These are phyloP conservation scores for Heimioporus sp. DNA, from an alignment of 768 basidiomycete genomes.

Conservation along the genomic window DNA sequence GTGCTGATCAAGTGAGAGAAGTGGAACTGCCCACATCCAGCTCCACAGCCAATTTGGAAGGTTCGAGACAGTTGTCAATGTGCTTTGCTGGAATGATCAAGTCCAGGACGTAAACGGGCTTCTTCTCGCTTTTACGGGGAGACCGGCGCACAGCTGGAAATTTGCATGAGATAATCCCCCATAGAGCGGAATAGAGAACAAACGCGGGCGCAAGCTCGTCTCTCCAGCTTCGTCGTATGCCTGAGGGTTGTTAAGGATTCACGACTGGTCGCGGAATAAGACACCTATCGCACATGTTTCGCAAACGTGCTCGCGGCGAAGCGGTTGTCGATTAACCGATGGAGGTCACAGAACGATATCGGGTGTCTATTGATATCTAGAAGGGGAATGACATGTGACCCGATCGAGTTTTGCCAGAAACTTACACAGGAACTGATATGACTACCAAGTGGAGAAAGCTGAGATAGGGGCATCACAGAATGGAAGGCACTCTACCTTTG, in stretches of 20 bases:
- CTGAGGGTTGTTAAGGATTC: constrained; percentile 36
- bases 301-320: constrained; percentile 71
- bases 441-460: constrained; percentile 40
- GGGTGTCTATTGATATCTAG: constrained; percentile 81
- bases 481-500: constrained; percentile 53
- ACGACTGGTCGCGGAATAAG: background rate
- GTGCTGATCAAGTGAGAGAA: constrained; percentile 8
- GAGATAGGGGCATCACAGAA: constrained; percentile 19
- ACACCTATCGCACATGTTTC: constrained; percentile 54
- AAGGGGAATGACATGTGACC: background rate
- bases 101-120: constrained; percentile 82
- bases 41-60: constrained; percentile 66
- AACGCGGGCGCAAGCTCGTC: constrained; percentile 28
- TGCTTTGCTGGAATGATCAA: constrained; percentile 61
- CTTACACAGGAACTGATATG: constrained; percentile 87
- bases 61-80: constrained; percentile 79
- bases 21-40: constrained; percentile 51
- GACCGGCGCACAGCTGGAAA: constrained; percentile 59
- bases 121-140: constrained; percentile 75
- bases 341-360: constrained; percentile 61
- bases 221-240: constrained; percentile 68
- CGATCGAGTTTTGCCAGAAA: constrained; percentile 6
- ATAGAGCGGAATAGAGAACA: constrained; percentile 10
- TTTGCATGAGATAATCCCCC: constrained; percentile 9
- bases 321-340: constrained; percentile 59